phyloP scores from a whole-genome alignment of 164 flowering plant genomes.

The Liriodendron chinense region DNA sequence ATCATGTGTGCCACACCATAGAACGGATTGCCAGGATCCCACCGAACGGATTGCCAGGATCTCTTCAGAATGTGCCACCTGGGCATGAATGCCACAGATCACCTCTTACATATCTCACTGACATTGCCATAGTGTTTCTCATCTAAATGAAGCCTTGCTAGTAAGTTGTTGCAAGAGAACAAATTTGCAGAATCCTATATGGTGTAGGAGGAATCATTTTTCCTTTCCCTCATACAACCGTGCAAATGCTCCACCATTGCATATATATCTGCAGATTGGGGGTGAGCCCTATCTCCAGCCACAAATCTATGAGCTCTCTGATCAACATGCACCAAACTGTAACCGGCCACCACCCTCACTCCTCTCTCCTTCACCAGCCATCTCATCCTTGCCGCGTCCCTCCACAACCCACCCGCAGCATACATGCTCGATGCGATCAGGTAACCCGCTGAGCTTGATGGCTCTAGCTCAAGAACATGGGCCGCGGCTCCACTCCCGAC shows the following conservation, averaged over 20 bases:
- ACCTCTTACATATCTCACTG: too few species aligned
- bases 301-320: conserved; percentile 38
- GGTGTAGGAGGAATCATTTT: background rate
- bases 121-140: background rate
- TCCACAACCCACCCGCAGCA: conserved; percentile 61
- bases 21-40: too few species aligned
- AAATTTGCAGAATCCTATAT: background rate
- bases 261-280: conserved; percentile 25
- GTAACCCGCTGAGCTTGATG: conserved; percentile 58
- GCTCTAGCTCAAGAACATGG: conserved; percentile 71
- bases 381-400: conserved; percentile 55
- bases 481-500: conserved; percentile 41
- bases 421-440: conserved; percentile 62
- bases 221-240: conserved; percentile 26
- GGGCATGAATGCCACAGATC: too few species aligned
- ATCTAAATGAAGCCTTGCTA: background rate
- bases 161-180: background rate
- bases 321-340: conserved; percentile 59
- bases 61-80: too few species aligned
- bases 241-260: conserved; percentile 39
- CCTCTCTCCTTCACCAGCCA: conserved; percentile 49
- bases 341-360: conserved; percentile 52
- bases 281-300: conserved; percentile 50
- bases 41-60: too few species aligned
- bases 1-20: too few species aligned